phyloP scores from a whole-genome alignment of 2,329 filamentous ascomycete genomes.

The Phaeosphaeria sp. region DNA sequence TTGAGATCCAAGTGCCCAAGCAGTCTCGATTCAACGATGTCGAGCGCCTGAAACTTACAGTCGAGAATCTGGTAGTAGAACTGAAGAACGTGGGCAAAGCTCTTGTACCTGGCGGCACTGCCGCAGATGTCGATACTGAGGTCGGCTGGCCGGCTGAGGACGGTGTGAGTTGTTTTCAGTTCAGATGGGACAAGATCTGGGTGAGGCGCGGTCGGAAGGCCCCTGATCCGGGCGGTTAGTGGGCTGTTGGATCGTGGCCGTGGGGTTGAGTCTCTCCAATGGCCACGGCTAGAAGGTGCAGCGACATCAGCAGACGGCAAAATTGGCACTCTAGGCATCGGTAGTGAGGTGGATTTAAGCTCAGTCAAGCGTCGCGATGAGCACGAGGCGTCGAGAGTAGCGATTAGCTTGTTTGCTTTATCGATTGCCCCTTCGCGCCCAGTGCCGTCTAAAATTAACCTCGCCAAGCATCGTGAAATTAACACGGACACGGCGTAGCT shows the following conservation, averaged over 20 bases:
- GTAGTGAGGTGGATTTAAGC: background rate
- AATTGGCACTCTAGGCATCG: background rate
- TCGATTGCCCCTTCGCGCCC: background rate
- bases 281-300: background rate
- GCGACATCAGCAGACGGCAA: background rate
- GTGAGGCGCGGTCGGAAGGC: background rate
- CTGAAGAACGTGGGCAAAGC: background rate
- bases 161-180: background rate
- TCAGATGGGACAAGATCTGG: background rate
- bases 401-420: background rate
- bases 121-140: background rate
- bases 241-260: background rate
- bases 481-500: background rate
- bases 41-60: background rate
- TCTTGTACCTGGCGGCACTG: background rate
- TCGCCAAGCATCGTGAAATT: background rate
- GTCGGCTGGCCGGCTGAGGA: background rate
- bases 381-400: background rate
- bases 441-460: background rate
- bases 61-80: background rate
- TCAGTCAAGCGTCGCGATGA: background rate
- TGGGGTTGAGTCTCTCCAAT: background rate
- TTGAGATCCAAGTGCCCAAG: background rate
- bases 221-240: background rate
- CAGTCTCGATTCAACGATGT: background rate